Base-by-base conservation (phyloP, 805 yeast genomes). In the Kuraishia capsulata region DNA sequence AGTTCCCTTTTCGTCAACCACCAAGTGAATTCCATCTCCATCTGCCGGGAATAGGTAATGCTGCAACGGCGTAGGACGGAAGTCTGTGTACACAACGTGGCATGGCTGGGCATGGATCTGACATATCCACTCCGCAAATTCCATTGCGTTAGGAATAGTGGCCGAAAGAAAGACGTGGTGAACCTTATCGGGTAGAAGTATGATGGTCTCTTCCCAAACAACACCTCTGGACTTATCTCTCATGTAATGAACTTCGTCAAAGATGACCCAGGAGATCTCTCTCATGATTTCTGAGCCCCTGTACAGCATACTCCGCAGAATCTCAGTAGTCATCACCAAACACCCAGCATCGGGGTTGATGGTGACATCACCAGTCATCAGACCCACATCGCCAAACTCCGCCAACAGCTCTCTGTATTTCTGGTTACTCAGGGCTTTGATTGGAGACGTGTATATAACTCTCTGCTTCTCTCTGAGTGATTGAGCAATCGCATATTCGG, bases 171-270 rank as follows among this genome's bases (percentile, higher is more conserved):
- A 85, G 3, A 90, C 96, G 53, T 89, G 87, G 47, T 84, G 90
- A 14, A 92, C 97, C 67, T 89, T 89, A 51, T 94, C 97, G 3
- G 99, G 99, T 32, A 92, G 69, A 55, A 92, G 66, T 42, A 92
- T 92, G 47, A 92, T 90, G 13, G 97, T 90, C 61, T 92, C 99
- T 64, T 92, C 99, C 99, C 99, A 92, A 26, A 92, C 98, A 38
- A 92, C 99, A 59, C 99, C 99, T 64, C 99, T 78, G 48, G 88
- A 92, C 50, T 87, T 82, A 59, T 92, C 99, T 64, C 97, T 80
- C 94, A 92, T 92, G 62, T 92, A 92, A 64, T 92, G 99, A 34
- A 92, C 96, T 59, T 92, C 98, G 61, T 92, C 99, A 48, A 92
- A 92, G 30, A 92, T 79, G 37, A 92, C 98, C 96, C 96, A 92